Evolutionary conservation across 805 yeast species (phyloP).

Genomic region (Tetrapisispora namnaoensis): DNA sequence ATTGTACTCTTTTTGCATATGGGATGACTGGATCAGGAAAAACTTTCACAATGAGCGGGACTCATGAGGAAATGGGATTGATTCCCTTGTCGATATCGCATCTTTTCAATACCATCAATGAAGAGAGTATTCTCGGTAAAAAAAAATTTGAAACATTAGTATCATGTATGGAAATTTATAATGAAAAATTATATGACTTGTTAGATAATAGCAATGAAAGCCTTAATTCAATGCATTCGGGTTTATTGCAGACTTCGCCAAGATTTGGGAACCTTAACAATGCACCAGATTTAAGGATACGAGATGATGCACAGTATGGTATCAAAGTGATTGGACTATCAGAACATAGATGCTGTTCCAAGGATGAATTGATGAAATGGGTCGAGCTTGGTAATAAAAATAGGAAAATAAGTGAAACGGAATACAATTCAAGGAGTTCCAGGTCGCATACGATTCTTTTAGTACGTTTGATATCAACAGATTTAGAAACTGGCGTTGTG

Average conservation of each 20-base stretch:
- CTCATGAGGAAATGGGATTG: slow-evolving; percentile 52
- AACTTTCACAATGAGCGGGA: slow-evolving; percentile 79
- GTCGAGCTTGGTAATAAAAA: slow-evolving; percentile 62
- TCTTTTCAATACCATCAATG: slow-evolving; percentile 37
- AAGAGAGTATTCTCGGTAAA: slow-evolving; percentile 12
- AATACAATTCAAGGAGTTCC: slow-evolving; percentile 77
- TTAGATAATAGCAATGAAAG: slow-evolving; percentile 28
- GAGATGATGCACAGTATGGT: slow-evolving; percentile 69
- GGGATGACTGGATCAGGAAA: slow-evolving; percentile 95
- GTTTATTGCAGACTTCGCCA: slow-evolving; percentile 7
- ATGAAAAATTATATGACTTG: slow-evolving; percentile 76
- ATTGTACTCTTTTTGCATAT: slow-evolving; percentile 86
- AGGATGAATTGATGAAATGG: slow-evolving; percentile 49
- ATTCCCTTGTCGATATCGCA: slow-evolving; percentile 53
- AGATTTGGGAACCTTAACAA: slow-evolving; percentile 5
- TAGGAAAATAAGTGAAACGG: slow-evolving; percentile 80
- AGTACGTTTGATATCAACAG: slow-evolving; percentile 44
- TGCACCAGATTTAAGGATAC: slow-evolving; percentile 50
- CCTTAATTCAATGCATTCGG: neutral
- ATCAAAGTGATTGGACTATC: slow-evolving; percentile 66
- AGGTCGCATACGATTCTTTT: slow-evolving; percentile 87
- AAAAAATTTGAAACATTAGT: slow-evolving; percentile 41
- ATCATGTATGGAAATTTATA: slow-evolving; percentile 79
- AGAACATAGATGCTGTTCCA: slow-evolving; percentile 46
- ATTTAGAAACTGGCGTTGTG: slow-evolving; percentile 31